A percentile compares a stretch with the other conserved stretches of the same genome.
These are phyloP conservation scores for Plicaturopsis crispa DNA, from an alignment of 768 basidiomycete species.

Conservation along the genomic window DNA sequence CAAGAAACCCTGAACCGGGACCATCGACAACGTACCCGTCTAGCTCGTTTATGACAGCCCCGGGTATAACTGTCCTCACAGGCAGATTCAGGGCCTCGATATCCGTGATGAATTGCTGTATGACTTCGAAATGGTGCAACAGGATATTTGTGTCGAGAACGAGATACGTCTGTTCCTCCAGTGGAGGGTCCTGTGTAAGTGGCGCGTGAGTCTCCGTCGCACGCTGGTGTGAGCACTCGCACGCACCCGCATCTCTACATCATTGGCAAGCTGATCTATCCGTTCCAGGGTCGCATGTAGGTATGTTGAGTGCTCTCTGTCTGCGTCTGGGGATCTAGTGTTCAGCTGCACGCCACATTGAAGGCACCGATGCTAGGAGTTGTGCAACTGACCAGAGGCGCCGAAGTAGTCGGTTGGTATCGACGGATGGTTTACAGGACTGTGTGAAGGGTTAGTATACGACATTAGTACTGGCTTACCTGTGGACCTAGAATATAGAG, in stretches of 20 bases:
- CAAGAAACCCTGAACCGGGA: slow-evolving; percentile 3
- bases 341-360: no score
- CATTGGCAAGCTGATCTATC: slow-evolving; percentile 49
- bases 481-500: no score
- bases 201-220: not conserved
- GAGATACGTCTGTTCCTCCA: slow-evolving; percentile 38
- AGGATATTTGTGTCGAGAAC: slow-evolving; percentile 80
- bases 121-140: slow-evolving; percentile 54
- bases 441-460: no score
- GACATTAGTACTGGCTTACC: no score
- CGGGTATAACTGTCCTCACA: slow-evolving; percentile 63
- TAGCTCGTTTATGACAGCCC: slow-evolving; percentile 69
- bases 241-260: slow-evolving; percentile 70
- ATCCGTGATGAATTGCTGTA: slow-evolving; percentile 60
- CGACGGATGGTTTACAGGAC: no score
- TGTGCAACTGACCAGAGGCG: no score
- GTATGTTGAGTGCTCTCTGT: no score
- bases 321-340: no score
- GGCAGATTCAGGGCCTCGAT: slow-evolving; percentile 41
- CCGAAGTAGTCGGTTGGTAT: no score
- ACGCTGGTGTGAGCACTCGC: not conserved
- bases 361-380: no score
- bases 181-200: slow-evolving; percentile 25
- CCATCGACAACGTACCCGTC: slow-evolving; percentile 51
- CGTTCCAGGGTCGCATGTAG: slow-evolving; percentile 36